Evolutionary conservation across 257 asterid species (phyloP).

Genomic region (Henckelia pumila): DNA sequence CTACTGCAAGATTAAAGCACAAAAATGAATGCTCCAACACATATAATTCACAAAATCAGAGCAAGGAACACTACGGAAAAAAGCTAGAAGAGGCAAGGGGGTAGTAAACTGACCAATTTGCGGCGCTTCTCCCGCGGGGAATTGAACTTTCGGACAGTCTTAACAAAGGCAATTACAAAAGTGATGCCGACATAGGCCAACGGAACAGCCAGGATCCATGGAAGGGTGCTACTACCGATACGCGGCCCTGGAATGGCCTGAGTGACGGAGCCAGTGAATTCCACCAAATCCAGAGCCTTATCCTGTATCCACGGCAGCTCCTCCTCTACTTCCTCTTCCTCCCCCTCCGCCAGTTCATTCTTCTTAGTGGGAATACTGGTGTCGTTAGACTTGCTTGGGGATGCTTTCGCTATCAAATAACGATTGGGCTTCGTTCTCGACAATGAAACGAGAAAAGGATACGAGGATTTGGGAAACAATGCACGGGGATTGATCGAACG

Average conservation of each 20-base stretch:
- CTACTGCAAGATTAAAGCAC: background rate
- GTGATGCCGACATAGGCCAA: constrained; percentile 80
- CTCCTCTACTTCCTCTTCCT: constrained; percentile 76
- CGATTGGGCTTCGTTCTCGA: constrained; percentile 18
- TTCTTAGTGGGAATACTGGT: constrained; percentile 22
- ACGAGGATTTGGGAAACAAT: background rate
- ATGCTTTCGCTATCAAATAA: constrained; percentile 24
- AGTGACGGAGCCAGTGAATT: constrained; percentile 89
- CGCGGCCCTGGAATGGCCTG: constrained; percentile 98
- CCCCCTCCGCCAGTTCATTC: constrained; percentile 34
- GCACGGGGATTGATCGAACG: no score
- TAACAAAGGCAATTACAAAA: constrained; percentile 74
- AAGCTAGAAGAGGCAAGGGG: background rate
- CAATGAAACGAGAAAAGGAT: background rate
- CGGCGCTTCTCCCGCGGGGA: constrained; percentile 83
- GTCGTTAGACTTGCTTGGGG: constrained; percentile 23
- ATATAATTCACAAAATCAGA: background rate
- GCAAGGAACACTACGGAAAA: background rate
- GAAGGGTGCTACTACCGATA: constrained; percentile 78
- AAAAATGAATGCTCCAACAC: background rate
- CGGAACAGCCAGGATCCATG: constrained; percentile 88
- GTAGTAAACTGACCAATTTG: constrained; percentile 49
- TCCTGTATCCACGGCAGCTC: constrained; percentile 97
- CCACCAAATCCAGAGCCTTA: constrained; percentile 93
- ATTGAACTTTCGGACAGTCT: constrained; percentile 69